These are phyloP conservation scores for Elongisporangium prolatum DNA, from an alignment of 352 stramenopile genomes.

Conservation along the genomic window DNA sequence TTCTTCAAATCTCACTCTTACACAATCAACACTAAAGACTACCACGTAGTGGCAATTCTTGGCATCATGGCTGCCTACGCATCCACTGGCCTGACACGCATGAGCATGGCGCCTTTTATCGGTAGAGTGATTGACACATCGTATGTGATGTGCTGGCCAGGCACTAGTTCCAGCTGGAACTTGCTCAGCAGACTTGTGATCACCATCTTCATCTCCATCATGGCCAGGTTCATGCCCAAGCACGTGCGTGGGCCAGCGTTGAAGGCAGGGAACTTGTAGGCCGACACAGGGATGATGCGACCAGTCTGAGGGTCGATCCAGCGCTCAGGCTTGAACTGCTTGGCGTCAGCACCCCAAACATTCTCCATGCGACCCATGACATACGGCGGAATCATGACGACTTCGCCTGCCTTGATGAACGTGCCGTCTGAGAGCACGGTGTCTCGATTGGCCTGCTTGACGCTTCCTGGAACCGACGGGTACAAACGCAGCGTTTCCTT, in stretches of 20 bases:
- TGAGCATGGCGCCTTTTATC: constrained; percentile 26
- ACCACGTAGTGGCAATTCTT: no score
- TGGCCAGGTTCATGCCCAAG: constrained; percentile 44
- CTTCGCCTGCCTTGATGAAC: constrained; percentile 28
- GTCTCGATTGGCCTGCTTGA: constrained; percentile 31
- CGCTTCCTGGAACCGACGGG: constrained; percentile 44
- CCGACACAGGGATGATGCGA: constrained; percentile 26
- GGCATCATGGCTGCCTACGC: not conserved
- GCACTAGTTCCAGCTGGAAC: constrained; percentile 41
- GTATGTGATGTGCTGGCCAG: constrained; percentile 32
- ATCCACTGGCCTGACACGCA: constrained; percentile 26
- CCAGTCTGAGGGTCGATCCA: constrained; percentile 44
- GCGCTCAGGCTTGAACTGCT: constrained; percentile 58
- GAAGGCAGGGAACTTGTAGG: constrained; percentile 71
- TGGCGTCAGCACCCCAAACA: constrained; percentile 61
- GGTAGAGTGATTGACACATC: constrained; percentile 46
- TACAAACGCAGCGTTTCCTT: constrained; percentile 65
- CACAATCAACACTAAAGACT: no score
- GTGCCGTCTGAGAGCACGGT: constrained; percentile 62
- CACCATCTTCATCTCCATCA: constrained; percentile 81
- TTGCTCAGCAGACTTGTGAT: constrained; percentile 46
- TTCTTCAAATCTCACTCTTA: no score
- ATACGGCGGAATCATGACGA: constrained; percentile 43
- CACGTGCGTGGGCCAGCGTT: constrained; percentile 64
- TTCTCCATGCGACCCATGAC: constrained; percentile 41